Percentiles rank a stretch among this genome's conserved stretches.
phyloP scores from a whole-genome alignment of 2,329 filamentous ascomycete species.

The Cryphonectria radicalis region DNA sequence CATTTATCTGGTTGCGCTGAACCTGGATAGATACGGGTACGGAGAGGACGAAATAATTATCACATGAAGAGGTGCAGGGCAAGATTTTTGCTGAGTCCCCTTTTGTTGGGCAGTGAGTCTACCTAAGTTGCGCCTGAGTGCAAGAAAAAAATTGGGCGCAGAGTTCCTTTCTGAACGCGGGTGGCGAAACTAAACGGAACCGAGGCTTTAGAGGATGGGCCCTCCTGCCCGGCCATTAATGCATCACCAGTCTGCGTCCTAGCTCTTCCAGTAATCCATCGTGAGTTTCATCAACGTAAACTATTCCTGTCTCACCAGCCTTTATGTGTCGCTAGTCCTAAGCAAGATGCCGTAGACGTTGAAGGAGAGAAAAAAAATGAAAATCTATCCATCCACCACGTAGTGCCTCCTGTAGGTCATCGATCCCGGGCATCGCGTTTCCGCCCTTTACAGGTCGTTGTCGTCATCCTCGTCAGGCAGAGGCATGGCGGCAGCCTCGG shows the following conservation, averaged over 20 bases:
- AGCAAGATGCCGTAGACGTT: slow-evolving; percentile 30
- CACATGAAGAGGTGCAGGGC: background rate
- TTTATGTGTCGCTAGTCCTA: slow-evolving; percentile 30
- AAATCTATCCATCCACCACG: slow-evolving; percentile 31
- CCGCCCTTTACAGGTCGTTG: slow-evolving; percentile 59
- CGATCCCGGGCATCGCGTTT: slow-evolving; percentile 19
- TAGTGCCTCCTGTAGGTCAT: slow-evolving; percentile 16
- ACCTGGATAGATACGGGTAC: background rate
- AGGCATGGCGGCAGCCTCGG: slow-evolving; percentile 76
- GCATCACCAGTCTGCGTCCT: slow-evolving; percentile 27
- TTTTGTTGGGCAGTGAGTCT: slow-evolving; percentile 29
- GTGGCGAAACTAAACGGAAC: slow-evolving; percentile 27
- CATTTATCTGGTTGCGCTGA: background rate
- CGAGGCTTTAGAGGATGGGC: slow-evolving; percentile 20
- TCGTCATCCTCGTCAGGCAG: slow-evolving; percentile 95
- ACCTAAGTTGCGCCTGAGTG: slow-evolving; percentile 30
- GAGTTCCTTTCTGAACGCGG: slow-evolving; percentile 26
- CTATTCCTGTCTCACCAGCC: slow-evolving; percentile 24
- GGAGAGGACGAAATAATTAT: background rate
- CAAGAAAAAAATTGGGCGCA: slow-evolving; percentile 25
- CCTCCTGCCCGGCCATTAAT: slow-evolving; percentile 29
- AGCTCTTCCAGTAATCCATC: slow-evolving; percentile 27
- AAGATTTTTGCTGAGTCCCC: background rate
- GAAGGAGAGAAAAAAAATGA: slow-evolving; percentile 27
- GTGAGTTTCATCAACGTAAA: slow-evolving; percentile 29